Percentiles rank a stretch among this genome's conserved stretches.
phyloP scores from a whole-genome alignment of 768 basidiomycete species.

The Rhizopogon roseolus region DNA sequence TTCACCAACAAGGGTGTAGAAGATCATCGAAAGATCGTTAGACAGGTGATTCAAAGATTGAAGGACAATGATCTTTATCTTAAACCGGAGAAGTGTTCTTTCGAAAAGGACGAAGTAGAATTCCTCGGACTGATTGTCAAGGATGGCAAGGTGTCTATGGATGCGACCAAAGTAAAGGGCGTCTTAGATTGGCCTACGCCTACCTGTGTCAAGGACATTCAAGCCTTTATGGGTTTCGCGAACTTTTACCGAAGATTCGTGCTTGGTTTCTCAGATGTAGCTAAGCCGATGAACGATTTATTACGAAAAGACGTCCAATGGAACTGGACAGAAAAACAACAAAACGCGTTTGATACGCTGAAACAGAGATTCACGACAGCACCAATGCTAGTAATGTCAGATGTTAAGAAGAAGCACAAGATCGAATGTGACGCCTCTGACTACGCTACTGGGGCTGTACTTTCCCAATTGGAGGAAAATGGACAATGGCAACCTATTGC shows the following conservation, averaged over 20 bases:
- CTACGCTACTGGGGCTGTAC: neutral
- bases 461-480: neutral
- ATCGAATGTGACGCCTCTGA: neutral
- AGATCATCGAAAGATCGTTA: too few relatives aligned
- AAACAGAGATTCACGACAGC: slow-evolving; percentile 24
- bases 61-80: too few relatives aligned
- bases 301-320: slow-evolving; percentile 20
- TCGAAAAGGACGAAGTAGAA: too few relatives aligned
- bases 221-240: slow-evolving; percentile 21
- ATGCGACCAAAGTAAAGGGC: slow-evolving; percentile 29
- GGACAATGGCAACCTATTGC: slow-evolving; percentile 24
- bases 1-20: too few relatives aligned
- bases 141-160: too few relatives aligned
- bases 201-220: slow-evolving; percentile 11
- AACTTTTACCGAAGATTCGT: slow-evolving; percentile 30
- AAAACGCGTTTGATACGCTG: slow-evolving; percentile 24
- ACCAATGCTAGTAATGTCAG: slow-evolving; percentile 15
- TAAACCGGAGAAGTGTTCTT: too few relatives aligned
- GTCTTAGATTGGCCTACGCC: slow-evolving; percentile 26
- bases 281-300: slow-evolving; percentile 18
- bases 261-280: slow-evolving; percentile 19
- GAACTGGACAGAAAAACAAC: slow-evolving; percentile 16
- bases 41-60: too few relatives aligned
- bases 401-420: neutral
- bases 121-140: too few relatives aligned